Base-by-base conservation (phyloP, 345 rosid species). In the Pistacia atlantica region DNA sequence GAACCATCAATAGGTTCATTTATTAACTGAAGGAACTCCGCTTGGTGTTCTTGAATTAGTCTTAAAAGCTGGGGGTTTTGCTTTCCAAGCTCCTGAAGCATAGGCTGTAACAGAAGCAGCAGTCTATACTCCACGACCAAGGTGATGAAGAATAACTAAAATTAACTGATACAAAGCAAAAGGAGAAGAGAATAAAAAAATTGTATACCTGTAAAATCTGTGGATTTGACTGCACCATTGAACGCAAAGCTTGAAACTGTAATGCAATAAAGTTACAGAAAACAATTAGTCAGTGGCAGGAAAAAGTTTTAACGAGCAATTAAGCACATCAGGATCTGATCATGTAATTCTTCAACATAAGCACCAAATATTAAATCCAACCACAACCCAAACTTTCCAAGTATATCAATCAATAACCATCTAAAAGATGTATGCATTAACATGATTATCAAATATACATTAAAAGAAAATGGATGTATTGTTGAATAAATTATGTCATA, bases 1-100 rank as follows among this genome's bases (percentile, higher is more conserved):
- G 95, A 90, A 82, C 94, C 97, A 57, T 92, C 99, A 75, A 84
- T 81, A 10, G 98, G 99, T 82, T 96, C 99, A 80, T 94, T 96
- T 84, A 96, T 88, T 84, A 93, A 66, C 83, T 87, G 98, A 83
- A 96, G 95, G 83, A 96, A 96, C 85, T 96, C 99, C 25, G 93
- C 85, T 37, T 92, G 91, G 82, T 94, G 97, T 86, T 96, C 98
- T 81, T 96, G 95, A 75, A 96, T 94, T 76, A 89, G 74, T 87
- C 97, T 87, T 69, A 94, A 84, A 67, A 96, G 95, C 77, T 94
- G 97, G 38, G 99, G 99, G 61, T 96, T 96, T 75, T 96, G 99
- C 85, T 93, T 96, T 73, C 99, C 98, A 76, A 96, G 98, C 83
- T 96, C 99, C 81, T 92, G 99, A 82, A 96, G 98, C 98, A 96